Evolutionary conservation across 371 early-diverging fungal species (phyloP).

Genomic region (Chytridiales sp.): DNA sequence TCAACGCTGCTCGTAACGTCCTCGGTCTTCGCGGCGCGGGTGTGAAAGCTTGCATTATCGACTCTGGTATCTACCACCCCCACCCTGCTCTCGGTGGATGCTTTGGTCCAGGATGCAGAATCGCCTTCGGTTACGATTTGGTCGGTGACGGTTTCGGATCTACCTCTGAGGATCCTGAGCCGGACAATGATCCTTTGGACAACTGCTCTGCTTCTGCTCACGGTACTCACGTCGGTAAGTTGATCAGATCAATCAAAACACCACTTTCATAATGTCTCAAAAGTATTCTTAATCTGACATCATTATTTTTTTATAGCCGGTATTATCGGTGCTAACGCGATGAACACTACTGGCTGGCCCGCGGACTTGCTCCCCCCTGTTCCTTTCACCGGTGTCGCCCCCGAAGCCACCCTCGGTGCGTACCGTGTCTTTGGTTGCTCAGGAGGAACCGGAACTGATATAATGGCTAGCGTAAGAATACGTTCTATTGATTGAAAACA

Average conservation of each 20-base stretch:
- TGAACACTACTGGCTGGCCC: slow-evolving; percentile 3
- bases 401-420: slow-evolving; percentile 34
- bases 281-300: too few species aligned
- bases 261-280: too few species aligned
- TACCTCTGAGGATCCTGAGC: slow-evolving; percentile 11
- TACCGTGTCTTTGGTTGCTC: slow-evolving; percentile 63
- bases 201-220: slow-evolving; percentile 46
- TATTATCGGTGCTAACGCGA: slow-evolving; percentile 54
- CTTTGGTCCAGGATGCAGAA: slow-evolving; percentile 60
- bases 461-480: slow-evolving; percentile 67
- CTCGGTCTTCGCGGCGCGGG: slow-evolving; percentile 32
- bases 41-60: slow-evolving; percentile 49
- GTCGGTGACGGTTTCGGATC: slow-evolving; percentile 35
- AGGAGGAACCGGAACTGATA: slow-evolving; percentile 60
- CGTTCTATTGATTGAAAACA: background rate
- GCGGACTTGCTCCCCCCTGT: slow-evolving; percentile 14
- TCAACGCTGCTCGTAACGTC: slow-evolving; percentile 4
- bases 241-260: too few species aligned
- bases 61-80: slow-evolving; percentile 60
- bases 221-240: slow-evolving; percentile 66
- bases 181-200: slow-evolving; percentile 59
- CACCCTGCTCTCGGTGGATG: slow-evolving; percentile 70
- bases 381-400: slow-evolving; percentile 41
- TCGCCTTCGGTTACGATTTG: slow-evolving; percentile 61
- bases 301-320: too few species aligned